A percentile compares a stretch with the other conserved stretches of the same genome.
Evolutionary conservation across 805 yeast species (phyloP).

Genomic region (Ascoidea rubescens): DNA sequence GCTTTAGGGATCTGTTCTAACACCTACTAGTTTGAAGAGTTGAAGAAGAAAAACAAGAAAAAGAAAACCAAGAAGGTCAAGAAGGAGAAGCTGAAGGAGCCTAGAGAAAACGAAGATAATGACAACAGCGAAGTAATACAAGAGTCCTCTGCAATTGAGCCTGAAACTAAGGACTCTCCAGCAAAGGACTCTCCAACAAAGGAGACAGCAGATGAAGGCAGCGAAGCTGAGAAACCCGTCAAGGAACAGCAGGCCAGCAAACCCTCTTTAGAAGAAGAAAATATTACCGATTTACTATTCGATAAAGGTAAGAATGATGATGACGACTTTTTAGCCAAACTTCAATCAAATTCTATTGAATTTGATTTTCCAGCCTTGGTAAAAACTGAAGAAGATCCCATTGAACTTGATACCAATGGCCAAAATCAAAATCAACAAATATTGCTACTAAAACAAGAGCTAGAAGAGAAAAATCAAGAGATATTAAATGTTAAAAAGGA

Average conservation of each 20-base stretch:
- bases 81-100: constrained; percentile 8
- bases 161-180: too few species aligned
- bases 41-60: constrained; percentile 45
- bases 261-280: neutral
- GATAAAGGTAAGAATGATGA: constrained; percentile 3
- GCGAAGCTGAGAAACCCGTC: constrained; percentile 3
- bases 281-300: neutral
- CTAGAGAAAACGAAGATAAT: neutral
- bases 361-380: constrained; percentile 13
- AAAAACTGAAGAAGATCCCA: constrained; percentile 11
- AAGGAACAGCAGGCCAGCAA: neutral
- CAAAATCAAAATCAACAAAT: constrained; percentile 14
- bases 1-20: neutral
- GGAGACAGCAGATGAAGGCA: neutral
- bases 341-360: neutral
- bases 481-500: constrained; percentile 22
- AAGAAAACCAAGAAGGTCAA: constrained; percentile 23
- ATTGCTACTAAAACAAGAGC: constrained; percentile 18
- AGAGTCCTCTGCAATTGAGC: neutral
- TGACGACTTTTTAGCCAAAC: constrained; percentile 13
- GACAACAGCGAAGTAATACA: constrained; percentile 1
- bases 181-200: constrained; percentile 1
- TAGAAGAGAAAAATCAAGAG: constrained; percentile 22
- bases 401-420: constrained; percentile 14
- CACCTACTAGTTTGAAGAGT: constrained; percentile 37